These are phyloP conservation scores for Avicennia marina DNA, from an alignment of 257 asterid genomes.

Conservation along the genomic window DNA sequence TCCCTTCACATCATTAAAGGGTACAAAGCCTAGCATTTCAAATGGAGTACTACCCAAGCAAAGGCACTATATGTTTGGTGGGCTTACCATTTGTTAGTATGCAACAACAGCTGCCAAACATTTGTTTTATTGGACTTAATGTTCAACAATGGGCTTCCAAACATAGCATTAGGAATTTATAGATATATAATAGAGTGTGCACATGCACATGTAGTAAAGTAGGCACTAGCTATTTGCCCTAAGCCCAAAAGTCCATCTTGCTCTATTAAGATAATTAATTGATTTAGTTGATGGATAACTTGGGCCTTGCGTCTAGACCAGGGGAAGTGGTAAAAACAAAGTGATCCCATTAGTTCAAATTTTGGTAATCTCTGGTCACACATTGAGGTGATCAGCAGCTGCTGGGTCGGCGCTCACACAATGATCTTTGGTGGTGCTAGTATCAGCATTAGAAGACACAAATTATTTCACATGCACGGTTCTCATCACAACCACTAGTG, in stretches of 20 bases:
- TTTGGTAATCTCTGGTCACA: constrained; percentile 20
- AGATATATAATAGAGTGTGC: too few species aligned
- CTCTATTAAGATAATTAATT: constrained; percentile 45
- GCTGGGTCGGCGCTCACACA: constrained; percentile 36
- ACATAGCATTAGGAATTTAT: too few species aligned
- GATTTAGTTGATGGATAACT: constrained; percentile 35
- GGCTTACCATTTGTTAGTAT: too few species aligned
- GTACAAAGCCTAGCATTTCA: too few species aligned
- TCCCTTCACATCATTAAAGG: too few species aligned
- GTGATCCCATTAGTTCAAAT: constrained; percentile 46
- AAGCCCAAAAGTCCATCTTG: constrained; percentile 81
- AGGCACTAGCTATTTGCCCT: constrained; percentile 30
- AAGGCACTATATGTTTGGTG: too few species aligned
- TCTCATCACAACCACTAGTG: constrained; percentile 14
- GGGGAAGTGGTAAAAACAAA: constrained; percentile 19
- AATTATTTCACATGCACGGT: constrained; percentile 46
- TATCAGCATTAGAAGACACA: constrained; percentile 22
- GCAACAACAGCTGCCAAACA: too few species aligned
- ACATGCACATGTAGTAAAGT: too few species aligned
- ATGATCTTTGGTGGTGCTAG: constrained; percentile 29
- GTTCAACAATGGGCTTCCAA: too few species aligned
- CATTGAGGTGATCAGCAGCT: constrained; percentile 15
- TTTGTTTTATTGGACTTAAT: too few species aligned
- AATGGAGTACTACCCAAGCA: too few species aligned
- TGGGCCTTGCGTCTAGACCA: constrained; percentile 28